phyloP scores from a whole-genome alignment of 306 rosid species.

The Cucurbita pepo region DNA sequence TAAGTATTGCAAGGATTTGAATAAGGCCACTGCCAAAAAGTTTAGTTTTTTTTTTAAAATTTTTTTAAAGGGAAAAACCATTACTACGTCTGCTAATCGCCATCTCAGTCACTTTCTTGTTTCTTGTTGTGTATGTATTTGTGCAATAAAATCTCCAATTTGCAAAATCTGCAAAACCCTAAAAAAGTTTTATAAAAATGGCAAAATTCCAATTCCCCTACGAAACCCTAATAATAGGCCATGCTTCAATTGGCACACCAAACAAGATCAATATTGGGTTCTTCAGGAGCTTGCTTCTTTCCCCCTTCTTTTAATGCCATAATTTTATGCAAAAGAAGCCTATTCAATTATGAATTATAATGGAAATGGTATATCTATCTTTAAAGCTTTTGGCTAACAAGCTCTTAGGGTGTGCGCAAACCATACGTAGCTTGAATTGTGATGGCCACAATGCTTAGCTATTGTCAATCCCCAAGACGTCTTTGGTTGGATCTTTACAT shows the following conservation, averaged over 20 bases:
- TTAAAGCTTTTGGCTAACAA: no score
- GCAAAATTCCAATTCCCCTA: conserved; percentile 14
- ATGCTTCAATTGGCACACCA: conserved; percentile 18
- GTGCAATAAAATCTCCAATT: conserved; percentile 9
- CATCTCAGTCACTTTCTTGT: conserved; percentile 33
- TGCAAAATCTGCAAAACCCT: conserved; percentile 10
- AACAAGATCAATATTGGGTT: conserved; percentile 15
- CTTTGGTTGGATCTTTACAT: no score
- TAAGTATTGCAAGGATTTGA: conserved; percentile 11
- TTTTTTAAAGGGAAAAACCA: conserved; percentile 22
- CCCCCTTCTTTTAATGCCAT: conserved; percentile 16
- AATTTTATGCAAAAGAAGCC: conserved; percentile 9
- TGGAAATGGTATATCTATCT: background rate
- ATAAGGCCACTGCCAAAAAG: background rate
- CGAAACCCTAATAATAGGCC: conserved; percentile 29
- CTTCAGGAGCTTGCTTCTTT: conserved; percentile 2
- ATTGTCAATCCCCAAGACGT: no score
- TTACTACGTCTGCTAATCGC: conserved; percentile 31
- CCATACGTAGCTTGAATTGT: no score
- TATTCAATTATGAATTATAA: background rate
- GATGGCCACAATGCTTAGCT: no score
- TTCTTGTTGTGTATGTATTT: conserved; percentile 23
- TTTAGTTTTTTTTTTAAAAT: no score
- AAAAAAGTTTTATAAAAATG: background rate
- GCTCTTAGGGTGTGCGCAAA: no score